A percentile compares a stretch with the other conserved stretches of the same genome.
Conservation (phyloP, 768 basidiomycete species). For the Collybia nuda region DNA sequence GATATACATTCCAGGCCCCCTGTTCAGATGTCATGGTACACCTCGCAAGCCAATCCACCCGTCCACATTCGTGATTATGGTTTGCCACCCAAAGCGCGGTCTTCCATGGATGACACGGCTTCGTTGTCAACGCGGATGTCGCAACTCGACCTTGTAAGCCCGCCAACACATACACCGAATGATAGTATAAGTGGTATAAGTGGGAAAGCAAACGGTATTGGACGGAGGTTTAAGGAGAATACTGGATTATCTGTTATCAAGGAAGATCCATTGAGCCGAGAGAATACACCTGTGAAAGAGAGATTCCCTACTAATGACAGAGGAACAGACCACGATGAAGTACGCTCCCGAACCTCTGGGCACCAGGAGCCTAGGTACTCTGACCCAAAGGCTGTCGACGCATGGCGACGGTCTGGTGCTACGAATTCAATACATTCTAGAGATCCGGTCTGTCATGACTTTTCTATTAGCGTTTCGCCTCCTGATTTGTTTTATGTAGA, state of each 20-base stretch:
- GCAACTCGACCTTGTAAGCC: constrained; percentile 32
- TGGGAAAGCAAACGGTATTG: constrained; percentile 11
- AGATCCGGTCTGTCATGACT: constrained; percentile 8
- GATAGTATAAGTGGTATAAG: constrained; percentile 22
- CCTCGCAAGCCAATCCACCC: constrained; percentile 10
- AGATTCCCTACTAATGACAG: neutral
- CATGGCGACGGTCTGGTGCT: constrained; percentile 16
- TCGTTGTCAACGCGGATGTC: constrained; percentile 32
- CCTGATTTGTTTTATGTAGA: too few relatives aligned
- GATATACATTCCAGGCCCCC: constrained; percentile 11
- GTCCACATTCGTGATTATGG: constrained; percentile 20
- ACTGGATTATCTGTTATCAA: constrained; percentile 35
- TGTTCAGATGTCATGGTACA: constrained; percentile 28
- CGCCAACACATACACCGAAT: constrained; percentile 15
- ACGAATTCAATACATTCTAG: constrained; percentile 4
- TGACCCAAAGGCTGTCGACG: constrained; percentile 13
- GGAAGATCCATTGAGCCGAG: constrained; percentile 35
- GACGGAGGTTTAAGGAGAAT: constrained; percentile 22
- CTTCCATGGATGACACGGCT: constrained; percentile 17
- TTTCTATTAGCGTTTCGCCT: too few relatives aligned
- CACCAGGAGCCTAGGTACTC: constrained; percentile 11
- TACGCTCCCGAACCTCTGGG: neutral
- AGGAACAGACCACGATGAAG: constrained; percentile 5
- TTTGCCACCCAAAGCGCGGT: constrained; percentile 16
- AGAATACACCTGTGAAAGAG: constrained; percentile 17